Base-by-base conservation (phyloP, 805 yeast species). In the Wickerhamiella alocasiicola region DNA sequence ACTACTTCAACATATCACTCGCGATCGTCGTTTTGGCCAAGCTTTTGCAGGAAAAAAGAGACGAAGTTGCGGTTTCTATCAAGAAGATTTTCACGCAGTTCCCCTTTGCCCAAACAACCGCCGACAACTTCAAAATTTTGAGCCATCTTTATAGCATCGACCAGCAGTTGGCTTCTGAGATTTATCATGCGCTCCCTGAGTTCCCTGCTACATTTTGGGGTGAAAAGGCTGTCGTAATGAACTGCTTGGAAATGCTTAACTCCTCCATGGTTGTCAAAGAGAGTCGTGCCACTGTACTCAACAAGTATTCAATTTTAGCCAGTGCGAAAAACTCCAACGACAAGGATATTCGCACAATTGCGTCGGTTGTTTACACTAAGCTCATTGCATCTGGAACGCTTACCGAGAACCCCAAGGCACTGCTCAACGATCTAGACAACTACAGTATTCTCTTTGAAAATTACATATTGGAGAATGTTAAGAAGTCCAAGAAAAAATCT, bases 281-380 rank as follows among this genome's bases (percentile, higher is more conserved):
- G 16, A 44, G 54, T 38, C 49, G 67, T 17, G 47, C 47, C 6
- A 35, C 47, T 13, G 52, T 60, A 4, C 49, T 19, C 33, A 43
- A 18, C 52, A 50, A 33, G 54, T 49, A 33, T 49, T 43, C 19
- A 25, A 30, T 52, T 6, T 46, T 60, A 3, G 46, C 43, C 5
- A 34, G 45, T n/a, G 53, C 56, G 5, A 34, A 56, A 13, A 45
- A 41, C 20, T 41, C 46, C 4, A 37, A 52, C 5, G 38, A 46
- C 3, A 45, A 50, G 24, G 44, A 42, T 6, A 49, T 50, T 19
- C 49, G 48, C 31, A 48, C 55, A 12, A 34, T 55, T 21, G 63
- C 66, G 1, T 57, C 59, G 2, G 53, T 60, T 1, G 57, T 62
- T 12, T 48, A 55, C 21, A 53, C 61, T 32, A 63, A 63, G 49